Base-by-base conservation (phyloP, 495 filamentous ascomycete species). In the Tuber magnatum region DNA sequence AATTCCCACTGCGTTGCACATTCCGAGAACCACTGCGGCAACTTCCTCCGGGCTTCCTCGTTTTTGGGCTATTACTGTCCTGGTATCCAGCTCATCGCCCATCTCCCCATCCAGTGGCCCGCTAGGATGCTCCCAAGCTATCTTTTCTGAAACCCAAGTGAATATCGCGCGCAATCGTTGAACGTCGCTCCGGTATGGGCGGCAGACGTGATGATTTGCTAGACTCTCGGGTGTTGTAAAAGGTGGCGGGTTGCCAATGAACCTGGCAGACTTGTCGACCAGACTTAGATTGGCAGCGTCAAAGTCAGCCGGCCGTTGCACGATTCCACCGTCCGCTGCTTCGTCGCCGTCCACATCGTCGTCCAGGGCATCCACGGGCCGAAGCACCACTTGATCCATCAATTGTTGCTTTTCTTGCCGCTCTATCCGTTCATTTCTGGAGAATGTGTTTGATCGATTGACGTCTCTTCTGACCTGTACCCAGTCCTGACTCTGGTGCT, bases 181-280 rank as follows among this genome's bases (percentile, higher is more conserved):
- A 1, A 97, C 92, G 79, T 98, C 96, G 83, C 92, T 97, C 71
- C 94, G 89, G 82, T 97, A 97, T 8, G 96, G 96, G 68, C 96
- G 90, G 80, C 96, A 98, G 41, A 99, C 89, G 80, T 97, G 97
- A 10, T 91, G 92, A 73, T 96, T 94, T 1, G 94, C 94, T 38
- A 99, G 87, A 73, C 90, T 92, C 71, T 91, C 88, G 0, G 95
- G 88, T 48, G 92, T 97, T 2, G 91, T 94, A 85, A 91, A 92
- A 3, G 93, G 89, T n/a, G 96, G 95, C n/a, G 98, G 85, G 80
- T 88, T 94, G 80, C 88, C 92, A 71, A 98, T 86, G 82, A 97
- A 99, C 10, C 95, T 91, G 0, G 95, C 92, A 83, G 93, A 96
- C 83, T 98, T 98, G 85, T 99, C 95, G 0, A 99, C 95, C 46